These are phyloP conservation scores for Mycogone perniciosa DNA, from an alignment of 2,329 filamentous ascomycete genomes.

Conservation along the genomic window DNA sequence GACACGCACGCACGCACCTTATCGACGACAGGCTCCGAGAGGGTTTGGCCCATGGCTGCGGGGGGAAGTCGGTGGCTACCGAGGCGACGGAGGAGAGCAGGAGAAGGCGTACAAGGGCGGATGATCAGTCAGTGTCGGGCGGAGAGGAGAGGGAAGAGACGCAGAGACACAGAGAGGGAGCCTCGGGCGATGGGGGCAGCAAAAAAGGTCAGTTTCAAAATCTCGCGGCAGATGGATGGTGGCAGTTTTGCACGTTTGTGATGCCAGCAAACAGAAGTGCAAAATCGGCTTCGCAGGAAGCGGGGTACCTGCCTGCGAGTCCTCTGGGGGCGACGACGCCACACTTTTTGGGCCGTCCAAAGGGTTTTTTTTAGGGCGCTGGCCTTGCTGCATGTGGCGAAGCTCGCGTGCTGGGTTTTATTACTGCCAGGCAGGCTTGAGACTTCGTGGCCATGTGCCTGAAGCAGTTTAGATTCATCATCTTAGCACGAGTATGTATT, in stretches of 20 bases:
- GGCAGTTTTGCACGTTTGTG: slow-evolving; percentile 8
- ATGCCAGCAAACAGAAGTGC: slow-evolving; percentile 11
- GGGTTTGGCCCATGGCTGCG: slow-evolving; percentile 86
- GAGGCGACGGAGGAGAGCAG: slow-evolving; percentile 10
- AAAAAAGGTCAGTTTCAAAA: slow-evolving; percentile 3
- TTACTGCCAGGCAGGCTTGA: no score
- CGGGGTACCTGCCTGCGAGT: slow-evolving; percentile 6
- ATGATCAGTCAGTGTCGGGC: not conserved
- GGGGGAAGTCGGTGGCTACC: slow-evolving; percentile 20
- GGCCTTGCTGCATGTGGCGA: no score
- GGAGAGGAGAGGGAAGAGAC: not conserved
- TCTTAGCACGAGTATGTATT: no score
- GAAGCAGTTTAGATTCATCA: no score
- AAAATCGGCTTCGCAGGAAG: slow-evolving; percentile 14
- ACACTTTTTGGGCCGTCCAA: slow-evolving; percentile 1
- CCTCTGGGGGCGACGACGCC: not conserved
- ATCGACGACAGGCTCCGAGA: slow-evolving; percentile 97
- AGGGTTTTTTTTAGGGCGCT: not conserved
- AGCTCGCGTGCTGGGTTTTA: no score
- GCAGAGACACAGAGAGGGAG: not conserved
- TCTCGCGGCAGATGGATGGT: slow-evolving; percentile 4
- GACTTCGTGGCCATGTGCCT: no score
- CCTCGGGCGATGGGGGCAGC: no score
- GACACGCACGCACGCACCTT: slow-evolving; percentile 64
- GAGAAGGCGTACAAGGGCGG: slow-evolving; percentile 6